Base-by-base conservation (phyloP, 2,329 filamentous ascomycete genomes). In the Trichoderma guizhouense region DNA sequence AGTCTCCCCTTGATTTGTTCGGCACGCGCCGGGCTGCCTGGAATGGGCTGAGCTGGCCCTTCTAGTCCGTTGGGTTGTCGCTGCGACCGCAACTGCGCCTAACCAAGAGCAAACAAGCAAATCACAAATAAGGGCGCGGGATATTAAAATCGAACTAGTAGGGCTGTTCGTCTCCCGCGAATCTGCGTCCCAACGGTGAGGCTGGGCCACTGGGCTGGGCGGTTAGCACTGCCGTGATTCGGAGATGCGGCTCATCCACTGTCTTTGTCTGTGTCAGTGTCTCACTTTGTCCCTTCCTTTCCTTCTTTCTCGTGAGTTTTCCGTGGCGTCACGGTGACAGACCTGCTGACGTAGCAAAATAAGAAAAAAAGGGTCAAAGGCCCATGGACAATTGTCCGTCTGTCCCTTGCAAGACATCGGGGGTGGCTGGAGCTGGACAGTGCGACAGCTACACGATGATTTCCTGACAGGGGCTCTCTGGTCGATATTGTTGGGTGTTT, bases 1-100 rank as follows among this genome's bases (percentile, higher is more conserved):
- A 26, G 53, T 32, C 15, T 18, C 55, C 28, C 30, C 28, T 58
- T 32, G 28, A n/a, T 32, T 30, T 68, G 26, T 58, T 69, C 66
- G 66, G 66, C 66, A 69, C 66, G 66, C 57, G 36, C 66, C 66
- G 66, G 66, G 28, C 36, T 69, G 34, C 36, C 36, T 69, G 39
- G 24, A 28, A 57, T 61, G 36, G 36, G 18, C n/a, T 47, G n/a
- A 32, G 34, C 53, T 58, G 36, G 53, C 36, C 21, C 15, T 61
- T 43, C 39, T 36, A 34, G 24, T 30, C 21, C 30, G 32, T 60
- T 68, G 53, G 36, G 26, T 18, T 60, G n/a, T 66, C 43, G 21
- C 47, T 28, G 21, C 55, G 28, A 30, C 55, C 34, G 34, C 34
- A 14, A 30, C 58, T 36, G 34, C 34, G 60, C 34, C 60, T 43